These are phyloP conservation scores for Alternaria ventricosa DNA, from an alignment of 2,329 filamentous ascomycete species.

Conservation along the genomic window DNA sequence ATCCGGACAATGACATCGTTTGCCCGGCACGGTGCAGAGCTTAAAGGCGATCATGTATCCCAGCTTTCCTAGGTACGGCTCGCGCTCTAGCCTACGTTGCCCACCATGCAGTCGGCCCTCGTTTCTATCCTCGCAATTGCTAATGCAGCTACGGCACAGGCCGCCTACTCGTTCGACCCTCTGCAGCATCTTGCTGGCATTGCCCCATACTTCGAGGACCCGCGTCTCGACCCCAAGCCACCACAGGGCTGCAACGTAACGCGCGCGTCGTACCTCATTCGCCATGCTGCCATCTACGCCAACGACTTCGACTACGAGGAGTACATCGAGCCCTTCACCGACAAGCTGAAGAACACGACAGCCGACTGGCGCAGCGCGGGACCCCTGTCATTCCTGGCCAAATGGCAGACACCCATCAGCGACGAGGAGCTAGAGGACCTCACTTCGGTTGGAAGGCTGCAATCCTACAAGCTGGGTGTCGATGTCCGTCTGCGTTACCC, in stretches of 20 bases:
- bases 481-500: conserved; percentile 66
- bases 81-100: conserved; percentile 4
- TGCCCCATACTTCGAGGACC: conserved; percentile 59
- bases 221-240: conserved; percentile 54
- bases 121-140: conserved; percentile 35
- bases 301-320: conserved; percentile 61
- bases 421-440: conserved; percentile 65
- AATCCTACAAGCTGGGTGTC: conserved; percentile 66
- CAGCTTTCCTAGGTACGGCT: conserved; percentile 12
- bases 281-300: conserved; percentile 60
- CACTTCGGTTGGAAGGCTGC: conserved; percentile 66
- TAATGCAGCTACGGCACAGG: conserved; percentile 30
- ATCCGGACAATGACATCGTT: conserved; percentile 13
- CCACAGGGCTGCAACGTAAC: conserved; percentile 61
- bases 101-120: conserved; percentile 24
- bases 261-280: conserved; percentile 56
- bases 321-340: conserved; percentile 59
- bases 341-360: conserved; percentile 66
- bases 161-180: conserved; percentile 54
- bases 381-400: conserved; percentile 62
- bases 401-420: conserved; percentile 64
- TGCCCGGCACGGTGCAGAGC: not conserved
- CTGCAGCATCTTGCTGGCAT: conserved; percentile 59
- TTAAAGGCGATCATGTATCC: conserved; percentile 5
- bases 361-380: conserved; percentile 65